Evolutionary conservation across 176 grass and related monocot genomes (phyloP), one percentile per base, ranked within the genome.

Genomic region (Zoysia japonica): DNA sequence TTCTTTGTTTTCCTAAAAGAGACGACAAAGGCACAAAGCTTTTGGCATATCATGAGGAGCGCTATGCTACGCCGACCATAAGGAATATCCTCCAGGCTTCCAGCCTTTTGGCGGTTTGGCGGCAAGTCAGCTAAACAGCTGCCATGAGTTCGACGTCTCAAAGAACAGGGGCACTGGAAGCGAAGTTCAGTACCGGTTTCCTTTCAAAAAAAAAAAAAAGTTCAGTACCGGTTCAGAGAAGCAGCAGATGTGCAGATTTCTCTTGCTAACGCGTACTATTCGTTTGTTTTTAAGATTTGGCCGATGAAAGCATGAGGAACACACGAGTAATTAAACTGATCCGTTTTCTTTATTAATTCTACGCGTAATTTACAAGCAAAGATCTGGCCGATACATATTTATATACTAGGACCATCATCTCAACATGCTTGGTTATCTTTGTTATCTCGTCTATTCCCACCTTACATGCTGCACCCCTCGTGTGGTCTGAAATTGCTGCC

Each of bases 331-430:
- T 48, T 2, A 68, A 83, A 66, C 77, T 28, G 28, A 28, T 46
- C 82, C 57, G 3, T 65, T 77, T 65, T 61, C 3, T 85, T 76
- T 80, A 71, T 89, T 88, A 64, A 71, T 76, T 57, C 43, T 72
- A 61, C 17, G 70, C 70, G 19, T 72, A 89, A 89, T 89, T 89
- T 89, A 89, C 82, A 89, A 67, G 7, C 65, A 85, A 85, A 89
- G 77, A 48, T 51, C 66, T 77, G 77, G 47, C 52, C 36, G 71
- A 65, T 69, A 61, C 38, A 85, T 39, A 76, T 65, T 71, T 83
- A 68, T 50, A 68, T 39, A 47, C 9, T 75, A 80, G 81, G 76
- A 76, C 77, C 77, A 54, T 62, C 76, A 53, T 64, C 71, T 48
- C 17, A 11, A 69, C 71, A 63, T 70, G 71, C 52, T 69, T 54